Conservation (phyloP, 169 alveolate genomes). For the Eimeria sp. region DNA sequence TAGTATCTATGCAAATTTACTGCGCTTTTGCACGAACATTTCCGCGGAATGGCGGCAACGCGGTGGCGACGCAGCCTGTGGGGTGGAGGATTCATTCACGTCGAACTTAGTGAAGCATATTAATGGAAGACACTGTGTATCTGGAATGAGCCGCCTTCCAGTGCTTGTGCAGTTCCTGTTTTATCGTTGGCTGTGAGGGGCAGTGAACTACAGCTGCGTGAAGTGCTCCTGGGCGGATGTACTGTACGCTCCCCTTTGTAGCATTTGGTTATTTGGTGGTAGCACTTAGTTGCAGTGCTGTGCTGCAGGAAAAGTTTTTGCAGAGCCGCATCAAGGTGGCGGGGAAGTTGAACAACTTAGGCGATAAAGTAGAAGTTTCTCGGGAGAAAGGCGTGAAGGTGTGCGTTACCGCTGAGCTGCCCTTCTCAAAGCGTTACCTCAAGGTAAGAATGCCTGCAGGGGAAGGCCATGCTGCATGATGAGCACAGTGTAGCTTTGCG, state of each 20-base stretch:
- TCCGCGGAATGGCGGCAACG: too few species aligned
- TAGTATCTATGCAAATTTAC: not conserved
- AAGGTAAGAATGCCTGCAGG: constrained; percentile 86
- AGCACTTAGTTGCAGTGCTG: not conserved
- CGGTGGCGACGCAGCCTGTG: too few species aligned
- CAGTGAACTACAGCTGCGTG: not conserved
- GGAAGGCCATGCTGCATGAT: too few species aligned
- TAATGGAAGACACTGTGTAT: not conserved
- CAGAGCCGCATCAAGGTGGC: constrained; percentile 97
- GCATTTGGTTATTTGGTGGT: not conserved
- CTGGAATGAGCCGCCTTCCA: not conserved
- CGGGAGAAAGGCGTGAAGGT: constrained; percentile 94
- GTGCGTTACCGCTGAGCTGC: constrained; percentile 96
- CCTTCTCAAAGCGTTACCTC: constrained; percentile 99
- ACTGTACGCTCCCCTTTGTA: not conserved
- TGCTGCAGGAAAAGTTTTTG: constrained; percentile 95
- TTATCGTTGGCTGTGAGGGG: not conserved
- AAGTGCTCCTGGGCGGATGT: not conserved
- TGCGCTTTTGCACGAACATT: not conserved
- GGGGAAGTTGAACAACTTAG: constrained; percentile 98
- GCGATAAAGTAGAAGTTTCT: constrained; percentile 92
- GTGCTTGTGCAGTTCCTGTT: not conserved
- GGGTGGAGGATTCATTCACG: too few species aligned
- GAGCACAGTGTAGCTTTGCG: not conserved
- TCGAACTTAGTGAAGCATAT: too few species aligned